These are phyloP conservation scores for Cryptococcus sp. DNA, from an alignment of 1,284 basidiomycete genomes.

Conservation along the genomic window DNA sequence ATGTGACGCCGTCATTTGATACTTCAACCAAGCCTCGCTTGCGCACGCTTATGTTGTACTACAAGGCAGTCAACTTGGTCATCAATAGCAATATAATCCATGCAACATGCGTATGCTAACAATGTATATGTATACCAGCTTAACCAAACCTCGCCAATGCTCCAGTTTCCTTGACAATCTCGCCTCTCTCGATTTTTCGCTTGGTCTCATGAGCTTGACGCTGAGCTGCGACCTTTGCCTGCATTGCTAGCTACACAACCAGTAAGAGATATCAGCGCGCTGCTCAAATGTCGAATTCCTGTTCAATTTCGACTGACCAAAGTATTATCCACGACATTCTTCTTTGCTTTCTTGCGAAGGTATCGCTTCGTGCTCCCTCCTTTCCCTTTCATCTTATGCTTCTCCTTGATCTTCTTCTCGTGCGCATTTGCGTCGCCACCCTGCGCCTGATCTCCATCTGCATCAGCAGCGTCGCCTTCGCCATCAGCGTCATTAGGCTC, in stretches of 20 bases:
- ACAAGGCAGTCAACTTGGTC: too few relatives aligned
- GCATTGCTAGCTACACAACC: constrained; percentile 44
- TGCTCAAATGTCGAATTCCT: neutral
- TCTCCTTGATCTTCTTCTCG: constrained; percentile 12
- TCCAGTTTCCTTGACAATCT: constrained; percentile 32
- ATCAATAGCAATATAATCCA: too few relatives aligned
- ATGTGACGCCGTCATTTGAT: too few relatives aligned
- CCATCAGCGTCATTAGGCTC: constrained; percentile 52
- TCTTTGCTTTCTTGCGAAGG: constrained; percentile 76
- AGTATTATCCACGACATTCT: constrained; percentile 87
- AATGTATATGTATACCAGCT: neutral
- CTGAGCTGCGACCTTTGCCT: constrained; percentile 39
- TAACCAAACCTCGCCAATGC: constrained; percentile 36
- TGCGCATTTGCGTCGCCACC: constrained; percentile 55
- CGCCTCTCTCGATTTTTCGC: constrained; percentile 27
- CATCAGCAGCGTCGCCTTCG: constrained; percentile 50
- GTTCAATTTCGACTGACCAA: constrained; percentile 60
- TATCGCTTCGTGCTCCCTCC: constrained; percentile 79
- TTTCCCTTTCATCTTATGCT: constrained; percentile 24
- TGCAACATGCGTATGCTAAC: too few relatives aligned
- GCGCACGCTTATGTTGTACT: too few relatives aligned
- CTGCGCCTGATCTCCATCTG: constrained; percentile 34
- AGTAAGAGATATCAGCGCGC: too few relatives aligned
- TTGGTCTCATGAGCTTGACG: constrained; percentile 28
- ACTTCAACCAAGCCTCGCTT: too few relatives aligned